Base-by-base conservation (phyloP, 2,329 filamentous ascomycete genomes). In the Dothiorella sarmentorum region DNA sequence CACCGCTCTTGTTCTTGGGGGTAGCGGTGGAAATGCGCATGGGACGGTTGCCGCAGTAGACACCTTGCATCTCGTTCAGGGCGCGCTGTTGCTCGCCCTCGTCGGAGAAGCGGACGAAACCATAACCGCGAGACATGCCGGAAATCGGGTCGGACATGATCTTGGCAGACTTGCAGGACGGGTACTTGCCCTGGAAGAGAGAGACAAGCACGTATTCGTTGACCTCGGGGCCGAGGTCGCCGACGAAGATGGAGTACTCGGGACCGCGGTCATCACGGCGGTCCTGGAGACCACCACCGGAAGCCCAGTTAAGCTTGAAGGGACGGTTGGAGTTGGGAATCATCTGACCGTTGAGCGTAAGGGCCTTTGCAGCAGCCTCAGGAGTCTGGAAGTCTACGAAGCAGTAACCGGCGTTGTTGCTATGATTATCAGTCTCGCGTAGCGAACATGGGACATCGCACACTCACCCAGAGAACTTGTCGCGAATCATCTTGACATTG, bases 281-380 rank as follows among this genome's bases (percentile, higher is more conserved):
- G 75, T 99, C 94, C 66, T 95, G 90, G 40, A 99, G 84, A 60
- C 94, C 94, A 70, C 94, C 94, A 65, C 94, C 94, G 65, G 91
- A 96, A 65, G 94, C 94, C 94, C 94, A 99, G 84, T 99, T 99
- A 61, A 99, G 86, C 83, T 97, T 97, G 84, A 99, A 99, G 49
- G 91, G 88, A 42, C 94, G 91, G 68, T 88, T 88, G 62, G 91
- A 96, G 82, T 97, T 97, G 44, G 93, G 92, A 66, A 99, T 96
- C 47, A 90, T 80, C 59, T 85, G 88, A 51, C 94, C 93, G 73
- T 96, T 97, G 51, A 97, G 82, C 45, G 82, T 81, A n/a, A 99
- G 83, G 35, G 94, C 94, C 81, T 96, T 97, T 68, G 85, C 88
- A 40, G 94, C 94, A 61, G 92, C 90, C 37, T 92, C 90, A 9